These are phyloP conservation scores for Calvatia gigantea DNA, from an alignment of 768 basidiomycete genomes.

Conservation along the genomic window DNA sequence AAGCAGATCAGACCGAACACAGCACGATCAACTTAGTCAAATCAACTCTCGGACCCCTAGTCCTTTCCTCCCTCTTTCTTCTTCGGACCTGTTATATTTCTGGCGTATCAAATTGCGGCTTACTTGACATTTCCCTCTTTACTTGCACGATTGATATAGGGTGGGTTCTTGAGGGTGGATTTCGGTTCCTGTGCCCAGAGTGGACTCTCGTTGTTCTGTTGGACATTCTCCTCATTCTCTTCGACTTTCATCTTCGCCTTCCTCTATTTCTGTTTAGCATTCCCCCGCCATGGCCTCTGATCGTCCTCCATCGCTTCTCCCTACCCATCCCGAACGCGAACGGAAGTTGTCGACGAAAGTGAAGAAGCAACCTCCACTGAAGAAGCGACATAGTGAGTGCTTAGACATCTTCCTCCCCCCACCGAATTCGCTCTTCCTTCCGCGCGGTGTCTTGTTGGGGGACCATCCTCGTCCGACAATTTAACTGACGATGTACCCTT, in stretches of 20 bases:
- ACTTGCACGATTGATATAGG: slow-evolving; percentile 3
- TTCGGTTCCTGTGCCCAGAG: background rate
- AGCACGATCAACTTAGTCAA: background rate
- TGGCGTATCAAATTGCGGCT: background rate
- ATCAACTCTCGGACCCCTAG: background rate
- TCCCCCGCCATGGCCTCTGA: background rate
- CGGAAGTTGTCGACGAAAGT: slow-evolving; percentile 21
- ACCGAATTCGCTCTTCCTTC: background rate
- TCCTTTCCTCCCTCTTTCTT: background rate
- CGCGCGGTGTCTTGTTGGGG: background rate
- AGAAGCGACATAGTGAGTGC: slow-evolving; percentile 39
- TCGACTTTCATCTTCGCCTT: background rate
- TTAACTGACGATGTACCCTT: slow-evolving; percentile 4
- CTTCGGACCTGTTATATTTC: background rate
- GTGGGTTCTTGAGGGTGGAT: background rate
- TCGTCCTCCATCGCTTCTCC: slow-evolving; percentile 6
- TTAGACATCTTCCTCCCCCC: background rate
- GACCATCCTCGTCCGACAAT: background rate
- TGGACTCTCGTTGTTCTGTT: slow-evolving; percentile 5
- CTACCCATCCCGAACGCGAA: slow-evolving; percentile 9
- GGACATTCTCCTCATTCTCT: background rate
- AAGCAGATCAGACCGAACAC: background rate
- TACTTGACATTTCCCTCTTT: background rate
- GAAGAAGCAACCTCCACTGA: slow-evolving; percentile 28
- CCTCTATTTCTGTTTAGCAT: slow-evolving; percentile 3